Percentiles rank a stretch among this genome's conserved stretches.
Evolutionary conservation across 768 basidiomycete species (phyloP).

Genomic region (Russula compacta): DNA sequence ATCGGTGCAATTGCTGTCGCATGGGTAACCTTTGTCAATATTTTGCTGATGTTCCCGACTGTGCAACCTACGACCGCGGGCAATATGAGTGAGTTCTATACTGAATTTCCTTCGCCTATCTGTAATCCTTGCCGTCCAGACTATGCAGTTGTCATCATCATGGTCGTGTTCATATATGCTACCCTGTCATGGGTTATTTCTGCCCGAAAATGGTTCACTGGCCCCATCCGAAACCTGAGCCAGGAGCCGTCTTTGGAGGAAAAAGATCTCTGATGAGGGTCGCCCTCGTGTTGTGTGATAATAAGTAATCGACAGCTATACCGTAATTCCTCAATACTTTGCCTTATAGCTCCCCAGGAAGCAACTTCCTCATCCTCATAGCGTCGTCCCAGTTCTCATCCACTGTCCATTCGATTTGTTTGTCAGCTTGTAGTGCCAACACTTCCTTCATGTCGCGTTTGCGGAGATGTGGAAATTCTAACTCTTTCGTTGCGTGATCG

Average conservation of each 20-base stretch:
- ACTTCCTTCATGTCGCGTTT: slow-evolving; percentile 24
- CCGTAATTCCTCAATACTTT: neutral
- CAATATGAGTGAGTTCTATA: slow-evolving; percentile 17
- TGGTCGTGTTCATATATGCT: slow-evolving; percentile 57
- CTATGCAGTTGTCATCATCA: slow-evolving; percentile 59
- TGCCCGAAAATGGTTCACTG: slow-evolving; percentile 63
- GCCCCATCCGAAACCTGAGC: slow-evolving; percentile 42
- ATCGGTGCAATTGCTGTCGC: slow-evolving; percentile 51
- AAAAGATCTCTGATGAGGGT: neutral
- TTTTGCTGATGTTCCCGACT: slow-evolving; percentile 44
- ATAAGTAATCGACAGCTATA: neutral
- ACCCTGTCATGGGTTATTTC: slow-evolving; percentile 55
- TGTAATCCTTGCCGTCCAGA: slow-evolving; percentile 32
- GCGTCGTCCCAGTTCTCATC: slow-evolving; percentile 48
- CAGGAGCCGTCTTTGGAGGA: slow-evolving; percentile 1
- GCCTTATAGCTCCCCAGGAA: slow-evolving; percentile 29
- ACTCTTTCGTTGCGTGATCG: slow-evolving; percentile 32
- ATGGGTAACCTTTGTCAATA: slow-evolving; percentile 56
- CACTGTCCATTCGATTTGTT: slow-evolving; percentile 42
- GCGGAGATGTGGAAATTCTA: slow-evolving; percentile 31
- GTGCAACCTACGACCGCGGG: neutral
- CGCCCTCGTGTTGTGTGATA: neutral
- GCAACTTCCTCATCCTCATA: slow-evolving; percentile 31
- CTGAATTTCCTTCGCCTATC: neutral
- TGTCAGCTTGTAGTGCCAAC: slow-evolving; percentile 44